Evolutionary conservation across 805 yeast species (phyloP), one percentile per base, ranked within the genome.

Genomic region (Debaryomyces maramus): DNA sequence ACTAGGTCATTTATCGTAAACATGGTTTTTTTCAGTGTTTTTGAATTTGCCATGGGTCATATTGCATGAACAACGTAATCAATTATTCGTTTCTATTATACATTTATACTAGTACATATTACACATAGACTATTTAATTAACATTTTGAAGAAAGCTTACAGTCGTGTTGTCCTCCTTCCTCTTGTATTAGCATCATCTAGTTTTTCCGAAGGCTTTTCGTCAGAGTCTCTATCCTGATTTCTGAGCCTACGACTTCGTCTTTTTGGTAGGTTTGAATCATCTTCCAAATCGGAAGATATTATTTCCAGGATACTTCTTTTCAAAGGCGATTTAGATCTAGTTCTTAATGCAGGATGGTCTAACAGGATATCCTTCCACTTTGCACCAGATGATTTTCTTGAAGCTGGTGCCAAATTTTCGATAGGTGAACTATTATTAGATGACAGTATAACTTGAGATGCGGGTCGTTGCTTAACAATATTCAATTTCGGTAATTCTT

Each of bases 1-100:
- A 66, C 81, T 7, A 72, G 96, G 44, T 81, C 93, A 0, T 77
- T 88, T 37, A 52, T 84, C 39, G 84, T 82, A 10, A 88, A 88
- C 44, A 76, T 84, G 75, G 81, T 82, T 6, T 85, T 88, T 56
- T 88, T 88, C 60, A 74, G 88, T 24, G 63, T 77, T 11, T 88
- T 77, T 61, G 96, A 87, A 59, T 75, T 72, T 46, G 60, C 83
- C 38, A 81, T 85, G 88, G 67, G 68, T 34, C 70, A 77, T 46
- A 57, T 81, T 15, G 29, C 40, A 3, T 36, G 29, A 18, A 35
- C 16, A 18, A 17, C 8, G 8, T n/a, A n/a, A n/a, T n/a, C n/a
- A n/a, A n/a, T n/a, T n/a, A n/a, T n/a, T n/a, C n/a, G n/a, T 14
- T 20, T 20, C 15, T 19, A 32, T 29, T 29, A 29, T 29, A 17